These are phyloP conservation scores for Kazachstania bromeliacearum DNA, from an alignment of 805 yeast species.

Conservation along the genomic window DNA sequence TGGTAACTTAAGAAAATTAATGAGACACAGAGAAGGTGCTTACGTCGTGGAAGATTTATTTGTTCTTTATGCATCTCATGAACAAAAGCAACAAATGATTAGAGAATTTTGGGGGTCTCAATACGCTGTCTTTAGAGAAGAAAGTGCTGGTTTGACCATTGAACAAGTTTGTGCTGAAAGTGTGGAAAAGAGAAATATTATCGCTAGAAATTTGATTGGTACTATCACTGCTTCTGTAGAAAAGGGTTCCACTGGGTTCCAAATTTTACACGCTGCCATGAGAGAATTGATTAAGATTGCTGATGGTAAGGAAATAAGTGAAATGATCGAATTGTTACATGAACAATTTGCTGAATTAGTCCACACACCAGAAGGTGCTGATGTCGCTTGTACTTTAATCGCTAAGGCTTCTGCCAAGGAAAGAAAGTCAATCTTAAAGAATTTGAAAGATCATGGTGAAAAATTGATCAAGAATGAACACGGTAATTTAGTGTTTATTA, in stretches of 20 bases:
- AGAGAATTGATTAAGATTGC: slow-evolving; percentile 72
- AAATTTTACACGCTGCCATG: slow-evolving; percentile 93
- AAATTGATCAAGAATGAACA: slow-evolving; percentile 73
- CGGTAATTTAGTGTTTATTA: slow-evolving; percentile 74
- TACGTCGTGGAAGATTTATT: slow-evolving; percentile 91
- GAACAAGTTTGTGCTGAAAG: slow-evolving; percentile 56
- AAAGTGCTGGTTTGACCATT: slow-evolving; percentile 53
- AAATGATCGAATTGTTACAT: slow-evolving; percentile 68
- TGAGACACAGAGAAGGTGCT: slow-evolving; percentile 97
- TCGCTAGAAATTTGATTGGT: slow-evolving; percentile 65
- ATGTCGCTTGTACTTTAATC: slow-evolving; percentile 74
- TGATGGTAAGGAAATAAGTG: slow-evolving; percentile 56
- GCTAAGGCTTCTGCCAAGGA: slow-evolving; percentile 87
- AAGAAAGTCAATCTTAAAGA: slow-evolving; percentile 66
- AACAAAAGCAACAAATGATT: slow-evolving; percentile 82
- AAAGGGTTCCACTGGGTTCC: slow-evolving; percentile 94
- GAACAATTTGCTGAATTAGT: slow-evolving; percentile 93
- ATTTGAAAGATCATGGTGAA: slow-evolving; percentile 66
- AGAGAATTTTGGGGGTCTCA: slow-evolving; percentile 96
- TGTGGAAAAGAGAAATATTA: slow-evolving; percentile 68
- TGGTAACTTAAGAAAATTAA: slow-evolving; percentile 80
- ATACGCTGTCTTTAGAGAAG: slow-evolving; percentile 79
- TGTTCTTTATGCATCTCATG: slow-evolving; percentile 72
- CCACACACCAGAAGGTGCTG: slow-evolving; percentile 90
- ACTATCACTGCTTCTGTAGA: slow-evolving; percentile 86